Evolutionary conservation across 2,329 filamentous ascomycete genomes (phyloP), one percentile per base, ranked within the genome.

Genomic region (Diplodia intermedia): DNA sequence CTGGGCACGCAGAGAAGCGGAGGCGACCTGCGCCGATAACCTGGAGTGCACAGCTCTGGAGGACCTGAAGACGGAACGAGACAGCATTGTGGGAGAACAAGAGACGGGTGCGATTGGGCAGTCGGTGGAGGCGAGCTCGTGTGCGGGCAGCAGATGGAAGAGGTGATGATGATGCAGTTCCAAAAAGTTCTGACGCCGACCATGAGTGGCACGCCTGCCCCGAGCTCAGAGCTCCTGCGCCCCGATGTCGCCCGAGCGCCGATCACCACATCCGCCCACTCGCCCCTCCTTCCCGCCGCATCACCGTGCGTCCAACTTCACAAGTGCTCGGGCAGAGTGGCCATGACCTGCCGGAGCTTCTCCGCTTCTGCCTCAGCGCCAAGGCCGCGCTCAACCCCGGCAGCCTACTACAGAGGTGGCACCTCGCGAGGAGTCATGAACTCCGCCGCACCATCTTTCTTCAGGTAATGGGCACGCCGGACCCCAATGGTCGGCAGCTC

Each of bases 401-500:
- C 87, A 9, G 81, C 86, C 53, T 90, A 89, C 77, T 89, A 89
- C 75, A 86, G 89, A 56, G 89, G 89, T 63, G 89, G 90, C 31
- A 91, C 89, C n/a, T 91, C 89, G 18, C 86, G 89, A 69, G 89
- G 87, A 15, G 81, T 91, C 38, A 84, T 91, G 70, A 72, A 33
- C 72, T 80, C 71, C 88, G 86, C 85, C 77, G 80, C 4, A 73
- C 80, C 0, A 85, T 91, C 20, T 88, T 91, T 69, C 82, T 83
- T 23, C 80, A 84, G 2, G 84, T 83, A 8, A 88, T 92, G 77
- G 89, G 89, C 38, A 88, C 86, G 3, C 89, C 88, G 0, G 91
- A 93, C 72, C 81, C 84, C 0, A 84, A 89, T 76, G 89, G 87
- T 0, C 85, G 91, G 0, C 91, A 93, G 77, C 86, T 93, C 0